Base-by-base conservation (phyloP, 345 rosid genomes). In the Abelmoschus esculentus region DNA sequence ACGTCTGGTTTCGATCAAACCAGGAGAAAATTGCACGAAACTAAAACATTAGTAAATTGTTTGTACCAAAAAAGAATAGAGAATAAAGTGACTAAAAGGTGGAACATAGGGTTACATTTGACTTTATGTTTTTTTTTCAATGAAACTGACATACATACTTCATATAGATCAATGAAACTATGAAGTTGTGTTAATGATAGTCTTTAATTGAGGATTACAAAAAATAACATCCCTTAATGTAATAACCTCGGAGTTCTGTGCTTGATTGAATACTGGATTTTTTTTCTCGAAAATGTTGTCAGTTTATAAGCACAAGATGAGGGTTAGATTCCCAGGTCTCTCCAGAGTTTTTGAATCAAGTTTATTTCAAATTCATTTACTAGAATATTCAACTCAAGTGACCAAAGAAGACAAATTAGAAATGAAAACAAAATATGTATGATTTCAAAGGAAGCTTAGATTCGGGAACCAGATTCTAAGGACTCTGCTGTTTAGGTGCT, bases 371-470 rank as follows among this genome's bases (percentile, higher is more conserved):
- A 64, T 60, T 64, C 57, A 31, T 70, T 75, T 77, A 50, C 42
- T 11, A 40, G 19, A 36, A 15, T 36, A 69, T 62, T 77, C 52
- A 34, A 55, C 36, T 42, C 47, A 61, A 53, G 42, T 14, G 14
- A 15, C 69, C 26, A 74, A 59, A 72, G 56, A 74, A 71, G 84
- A 83, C 79, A 78, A 73, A 72, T 72, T 72, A 70, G 76, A 80
- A 76, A 74, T 61, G 69, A 47, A 42, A 63, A 65, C 42, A 40
- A 62, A 80, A 73, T 1, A 32, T 53, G 72, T 18, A 19, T 49
- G 61, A 72, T 70, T 49, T 68, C 49, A 19, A 55, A 44, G 73
- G 78, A 77, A 56, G 70, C 69, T 63, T 71, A 72, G 22, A 60
- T 42, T 77, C 80, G 53, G 68, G 66, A 49, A 31, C 6, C 28